A percentile compares a stretch with the other conserved stretches of the same genome.
Conservation (phyloP, 345 rosid genomes). For the Sisymbrium irio region DNA sequence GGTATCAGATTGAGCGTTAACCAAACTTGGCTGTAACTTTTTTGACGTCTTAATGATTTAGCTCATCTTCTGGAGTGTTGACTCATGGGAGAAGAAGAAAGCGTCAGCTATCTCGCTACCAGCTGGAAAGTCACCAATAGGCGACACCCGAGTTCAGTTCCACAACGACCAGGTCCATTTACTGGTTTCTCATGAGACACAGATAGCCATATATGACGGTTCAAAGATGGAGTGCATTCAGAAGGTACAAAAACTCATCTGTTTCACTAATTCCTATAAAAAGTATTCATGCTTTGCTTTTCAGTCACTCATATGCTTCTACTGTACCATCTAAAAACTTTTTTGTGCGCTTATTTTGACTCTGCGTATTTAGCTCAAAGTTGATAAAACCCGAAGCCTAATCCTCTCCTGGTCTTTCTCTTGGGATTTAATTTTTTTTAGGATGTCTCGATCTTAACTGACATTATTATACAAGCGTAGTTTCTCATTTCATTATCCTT, state of each 20-base stretch:
- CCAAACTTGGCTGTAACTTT: slow-evolving; percentile 5
- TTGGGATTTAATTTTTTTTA: no score
- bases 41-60: slow-evolving; percentile 12
- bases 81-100: slow-evolving; percentile 74
- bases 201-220: slow-evolving; percentile 67
- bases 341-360: background rate
- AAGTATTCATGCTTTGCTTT: background rate
- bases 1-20: background rate
- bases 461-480: background rate
- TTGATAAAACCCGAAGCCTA: background rate
- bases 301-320: background rate
- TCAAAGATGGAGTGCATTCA: slow-evolving; percentile 63
- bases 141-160: slow-evolving; percentile 71
- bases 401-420: no score
- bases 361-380: background rate
- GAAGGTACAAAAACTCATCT: slow-evolving; percentile 43
- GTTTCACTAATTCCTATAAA: background rate
- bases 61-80: slow-evolving; percentile 69
- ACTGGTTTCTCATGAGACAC: slow-evolving; percentile 70
- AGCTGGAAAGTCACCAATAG: slow-evolving; percentile 51
- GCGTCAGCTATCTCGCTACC: slow-evolving; percentile 51
- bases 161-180: slow-evolving; percentile 64
- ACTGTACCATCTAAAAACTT: background rate
- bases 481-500: background rate
- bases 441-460: background rate